Evolutionary conservation across 2,329 filamentous ascomycete species (phyloP).

Genomic region (Alternaria viburni): DNA sequence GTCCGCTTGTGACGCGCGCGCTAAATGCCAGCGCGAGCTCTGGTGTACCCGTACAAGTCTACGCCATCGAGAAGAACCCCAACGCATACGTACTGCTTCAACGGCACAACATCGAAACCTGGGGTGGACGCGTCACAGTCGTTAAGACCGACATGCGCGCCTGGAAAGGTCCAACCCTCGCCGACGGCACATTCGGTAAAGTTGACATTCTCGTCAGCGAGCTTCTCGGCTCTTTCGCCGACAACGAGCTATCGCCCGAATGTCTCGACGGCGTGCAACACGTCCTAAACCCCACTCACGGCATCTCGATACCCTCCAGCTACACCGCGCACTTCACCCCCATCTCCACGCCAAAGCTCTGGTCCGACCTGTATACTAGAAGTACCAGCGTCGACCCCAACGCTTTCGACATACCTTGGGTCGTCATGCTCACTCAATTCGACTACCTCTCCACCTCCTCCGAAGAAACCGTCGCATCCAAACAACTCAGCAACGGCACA

Average conservation of each 20-base stretch:
- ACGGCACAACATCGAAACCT: constrained; percentile 79
- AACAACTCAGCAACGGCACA: constrained; percentile 55
- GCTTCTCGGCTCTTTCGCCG: constrained; percentile 90
- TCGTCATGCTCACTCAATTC: constrained; percentile 88
- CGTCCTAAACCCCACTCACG: constrained; percentile 78
- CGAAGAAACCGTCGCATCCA: constrained; percentile 49
- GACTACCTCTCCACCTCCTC: constrained; percentile 76
- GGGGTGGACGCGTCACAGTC: constrained; percentile 80
- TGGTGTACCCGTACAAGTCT: constrained; percentile 80
- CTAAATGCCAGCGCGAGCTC: constrained; percentile 79
- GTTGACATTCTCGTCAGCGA: constrained; percentile 96
- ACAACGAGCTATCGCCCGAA: constrained; percentile 96
- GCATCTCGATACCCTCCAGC: constrained; percentile 90
- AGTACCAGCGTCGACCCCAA: constrained; percentile 64
- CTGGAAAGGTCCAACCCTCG: constrained; percentile 80
- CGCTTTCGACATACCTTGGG: constrained; percentile 90
- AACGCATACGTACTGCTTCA: constrained; percentile 95
- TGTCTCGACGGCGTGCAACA: constrained; percentile 95
- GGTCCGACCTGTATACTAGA: constrained; percentile 77
- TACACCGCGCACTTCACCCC: constrained; percentile 96
- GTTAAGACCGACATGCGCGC: constrained; percentile 97
- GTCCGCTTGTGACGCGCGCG: constrained; percentile 87
- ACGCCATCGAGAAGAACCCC: constrained; percentile 97
- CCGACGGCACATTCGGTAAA: constrained; percentile 63
- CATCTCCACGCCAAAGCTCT: constrained; percentile 83